Evolutionary conservation across 441 rosid genomes (phyloP), one percentile per base, ranked within the genome.

Genomic region (Euphorbia corollata): DNA sequence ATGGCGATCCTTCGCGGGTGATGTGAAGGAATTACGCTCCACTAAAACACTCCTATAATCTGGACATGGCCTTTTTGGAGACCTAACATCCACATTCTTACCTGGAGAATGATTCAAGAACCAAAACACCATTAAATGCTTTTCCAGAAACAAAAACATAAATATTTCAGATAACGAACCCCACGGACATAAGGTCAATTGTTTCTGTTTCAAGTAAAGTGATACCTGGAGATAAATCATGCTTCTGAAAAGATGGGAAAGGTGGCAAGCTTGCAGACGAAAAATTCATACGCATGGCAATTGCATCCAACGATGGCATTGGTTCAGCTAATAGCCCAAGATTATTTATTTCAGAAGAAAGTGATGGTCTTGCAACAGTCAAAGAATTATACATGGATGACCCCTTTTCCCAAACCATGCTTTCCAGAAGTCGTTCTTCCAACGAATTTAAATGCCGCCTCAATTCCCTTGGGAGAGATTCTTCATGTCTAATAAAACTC

Each of bases 381-480:
- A 94, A 78, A 45, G 97, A 91, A 73, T 91, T 94, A 87, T 88
- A 94, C 97, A 91, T 85, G 54, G 98, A 91, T 56, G 97, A 94
- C 56, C 98, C 97, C 76, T 87, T 94, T 75, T 90, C 97, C 99
- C 98, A 94, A 22, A 91, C 99, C 99, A 94, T 88, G 79, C 94
- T 90, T 85, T 94, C 99, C 77, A 91, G 73, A 65, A 94, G 96
- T 58, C 89, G 80, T 86, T 94, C 98, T 83, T 91, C 99, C 77
- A 94, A 71, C 27, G 98, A 91, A 79, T 94, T 94, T 73, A 94
- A 82, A 83, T 91, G 99, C 72, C 99, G 86, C 79, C 94, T 87
- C 76, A 94, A 72, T 83, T 94, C 99, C 79, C 98, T 89, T 24
- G 99, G 99, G 2, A 95, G 87, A 77, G 98, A 84, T 15, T 89